These are phyloP conservation scores for Rosa lucieae DNA, from an alignment of 306 rosid species.

Conservation along the genomic window DNA sequence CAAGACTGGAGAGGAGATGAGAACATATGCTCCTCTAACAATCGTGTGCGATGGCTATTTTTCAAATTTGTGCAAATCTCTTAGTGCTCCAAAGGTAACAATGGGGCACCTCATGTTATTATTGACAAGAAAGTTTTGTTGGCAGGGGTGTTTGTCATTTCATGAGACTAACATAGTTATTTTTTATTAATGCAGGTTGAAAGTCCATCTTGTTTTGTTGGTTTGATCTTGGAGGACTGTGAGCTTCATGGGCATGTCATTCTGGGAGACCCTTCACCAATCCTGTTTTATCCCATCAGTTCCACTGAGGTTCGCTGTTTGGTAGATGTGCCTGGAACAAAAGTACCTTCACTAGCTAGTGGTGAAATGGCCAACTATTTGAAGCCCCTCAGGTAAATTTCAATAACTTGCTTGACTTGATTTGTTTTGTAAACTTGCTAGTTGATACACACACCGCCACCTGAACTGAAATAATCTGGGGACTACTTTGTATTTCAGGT, in stretches of 20 bases:
- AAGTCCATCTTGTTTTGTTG: conserved; percentile 51
- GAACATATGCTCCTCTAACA: conserved; percentile 46
- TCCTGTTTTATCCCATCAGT: conserved; percentile 63
- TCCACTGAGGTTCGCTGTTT: conserved; percentile 63
- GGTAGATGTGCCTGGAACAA: conserved; percentile 66
- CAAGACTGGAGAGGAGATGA: conserved; percentile 7
- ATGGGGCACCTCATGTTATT: background rate
- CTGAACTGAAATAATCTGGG: too few relatives aligned
- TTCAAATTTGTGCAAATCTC: conserved; percentile 52
- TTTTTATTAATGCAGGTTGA: conserved; percentile 26
- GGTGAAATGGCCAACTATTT: too few relatives aligned
- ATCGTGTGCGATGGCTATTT: conserved; percentile 61
- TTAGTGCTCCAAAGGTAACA: conserved; percentile 50
- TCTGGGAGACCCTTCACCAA: conserved; percentile 34
- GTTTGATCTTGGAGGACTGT: conserved; percentile 51
- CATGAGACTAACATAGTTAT: background rate
- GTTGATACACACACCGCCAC: too few relatives aligned
- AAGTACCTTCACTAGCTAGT: conserved; percentile 1
- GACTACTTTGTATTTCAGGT: too few relatives aligned
- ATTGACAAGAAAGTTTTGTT: background rate
- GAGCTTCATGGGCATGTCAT: conserved; percentile 56
- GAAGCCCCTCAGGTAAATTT: too few relatives aligned
- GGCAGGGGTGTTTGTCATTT: background rate
- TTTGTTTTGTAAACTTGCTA: too few relatives aligned
- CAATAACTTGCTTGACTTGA: too few relatives aligned